phyloP scores from a whole-genome alignment of 2,329 filamentous ascomycete species.

The Talaromyces marneffei region DNA sequence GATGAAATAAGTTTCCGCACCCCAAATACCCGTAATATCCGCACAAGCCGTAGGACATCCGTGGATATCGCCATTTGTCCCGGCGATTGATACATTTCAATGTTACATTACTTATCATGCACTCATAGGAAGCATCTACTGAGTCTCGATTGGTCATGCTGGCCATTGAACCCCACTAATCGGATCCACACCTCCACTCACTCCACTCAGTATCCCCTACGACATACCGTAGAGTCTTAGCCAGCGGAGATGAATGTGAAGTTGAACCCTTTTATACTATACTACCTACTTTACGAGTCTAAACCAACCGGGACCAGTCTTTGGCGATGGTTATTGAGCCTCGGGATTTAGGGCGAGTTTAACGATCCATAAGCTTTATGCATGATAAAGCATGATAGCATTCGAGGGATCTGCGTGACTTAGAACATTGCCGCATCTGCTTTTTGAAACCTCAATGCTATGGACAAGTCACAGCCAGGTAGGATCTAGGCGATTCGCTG shows the following conservation, averaged over 20 bases:
- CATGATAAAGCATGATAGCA: too few species aligned
- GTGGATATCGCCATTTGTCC: too few species aligned
- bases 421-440: too few species aligned
- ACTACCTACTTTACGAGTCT: neutral
- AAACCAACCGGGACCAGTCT: neutral
- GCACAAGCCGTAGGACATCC: too few species aligned
- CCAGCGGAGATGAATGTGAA: neutral
- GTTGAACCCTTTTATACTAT: too few species aligned
- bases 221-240: neutral
- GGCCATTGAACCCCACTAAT: neutral
- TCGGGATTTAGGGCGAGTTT: neutral
- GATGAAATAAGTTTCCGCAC: too few species aligned
- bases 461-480: neutral
- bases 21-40: too few species aligned
- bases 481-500: neutral
- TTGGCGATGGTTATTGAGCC: neutral
- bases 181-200: neutral
- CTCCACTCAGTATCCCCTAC: neutral
- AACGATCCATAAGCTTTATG: too few species aligned
- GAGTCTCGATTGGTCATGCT: too few species aligned
- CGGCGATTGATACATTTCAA: neutral
- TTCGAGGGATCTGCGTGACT: too few species aligned
- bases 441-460: too few species aligned
- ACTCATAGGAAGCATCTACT: neutral
- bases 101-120: neutral